Conservation (phyloP, 176 grass and related monocot species). For the Carex pumila region DNA sequence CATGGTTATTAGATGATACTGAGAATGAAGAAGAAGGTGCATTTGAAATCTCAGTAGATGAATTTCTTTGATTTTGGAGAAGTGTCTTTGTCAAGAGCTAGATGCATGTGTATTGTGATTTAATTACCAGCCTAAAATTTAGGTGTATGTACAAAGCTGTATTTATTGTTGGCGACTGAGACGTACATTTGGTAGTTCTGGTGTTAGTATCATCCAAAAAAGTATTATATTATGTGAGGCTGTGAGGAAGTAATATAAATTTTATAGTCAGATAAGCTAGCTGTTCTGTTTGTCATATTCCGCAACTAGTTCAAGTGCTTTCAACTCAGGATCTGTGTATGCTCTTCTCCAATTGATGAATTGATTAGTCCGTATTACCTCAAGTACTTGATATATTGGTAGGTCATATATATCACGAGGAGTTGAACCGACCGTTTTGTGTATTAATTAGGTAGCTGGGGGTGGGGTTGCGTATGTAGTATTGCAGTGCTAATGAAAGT, state of each 20-base stretch:
- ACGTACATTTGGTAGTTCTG: not conserved
- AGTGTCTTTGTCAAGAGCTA: not conserved
- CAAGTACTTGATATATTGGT: too few species aligned
- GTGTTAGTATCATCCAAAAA: not conserved
- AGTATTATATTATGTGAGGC: not conserved
- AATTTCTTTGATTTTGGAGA: not conserved
- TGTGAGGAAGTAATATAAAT: not conserved
- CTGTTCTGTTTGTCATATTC: not conserved
- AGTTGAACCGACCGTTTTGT: too few species aligned
- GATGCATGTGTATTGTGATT: not conserved
- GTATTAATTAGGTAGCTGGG: too few species aligned
- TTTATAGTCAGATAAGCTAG: not conserved
- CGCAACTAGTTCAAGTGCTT: not conserved
- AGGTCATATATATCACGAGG: too few species aligned
- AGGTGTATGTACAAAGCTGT: not conserved
- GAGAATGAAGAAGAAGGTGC: not conserved
- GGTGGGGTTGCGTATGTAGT: not conserved
- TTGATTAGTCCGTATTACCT: too few species aligned
- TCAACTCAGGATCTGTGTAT: not conserved
- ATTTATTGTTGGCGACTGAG: not conserved
- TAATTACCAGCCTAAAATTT: not conserved
- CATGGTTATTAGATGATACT: constrained; percentile 16
- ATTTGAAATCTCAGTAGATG: not conserved
- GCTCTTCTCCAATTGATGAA: too few species aligned
- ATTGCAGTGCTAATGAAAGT: not conserved